Percentiles rank a stretch among this genome's conserved stretches.
These are phyloP conservation scores for Auriscalpium orientale DNA, from an alignment of 768 basidiomycete species.

Conservation along the genomic window DNA sequence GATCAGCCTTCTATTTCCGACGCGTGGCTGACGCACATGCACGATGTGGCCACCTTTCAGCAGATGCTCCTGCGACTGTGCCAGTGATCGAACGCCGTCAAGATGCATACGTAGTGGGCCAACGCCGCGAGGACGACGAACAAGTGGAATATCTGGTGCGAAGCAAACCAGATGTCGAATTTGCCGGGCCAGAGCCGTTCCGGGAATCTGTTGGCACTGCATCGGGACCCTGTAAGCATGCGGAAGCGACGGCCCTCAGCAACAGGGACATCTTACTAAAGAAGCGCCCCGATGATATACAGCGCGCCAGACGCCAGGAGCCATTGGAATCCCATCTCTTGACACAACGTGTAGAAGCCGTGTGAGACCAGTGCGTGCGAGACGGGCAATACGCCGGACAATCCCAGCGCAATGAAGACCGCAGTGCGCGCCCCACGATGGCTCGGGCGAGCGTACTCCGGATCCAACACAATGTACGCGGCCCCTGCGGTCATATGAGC, in stretches of 20 bases:
- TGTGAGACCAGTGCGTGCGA: constrained; percentile 54
- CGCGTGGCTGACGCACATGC: not conserved
- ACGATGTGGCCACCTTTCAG: not conserved
- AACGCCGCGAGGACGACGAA: constrained; percentile 69
- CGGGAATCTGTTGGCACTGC: constrained; percentile 77
- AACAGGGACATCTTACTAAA: constrained; percentile 57
- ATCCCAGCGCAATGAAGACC: constrained; percentile 74
- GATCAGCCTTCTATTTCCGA: not conserved
- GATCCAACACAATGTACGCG: constrained; percentile 70
- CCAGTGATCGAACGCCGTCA: constrained; percentile 52
- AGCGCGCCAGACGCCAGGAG: constrained; percentile 59
- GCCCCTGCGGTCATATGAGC: constrained; percentile 36
- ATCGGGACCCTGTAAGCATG: no score
- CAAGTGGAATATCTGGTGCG: constrained; percentile 88
- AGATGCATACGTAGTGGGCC: constrained; percentile 53
- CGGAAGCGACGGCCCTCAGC: not conserved
- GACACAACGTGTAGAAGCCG: constrained; percentile 45
- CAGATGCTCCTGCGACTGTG: constrained; percentile 25
- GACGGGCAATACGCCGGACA: constrained; percentile 62
- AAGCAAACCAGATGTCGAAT: constrained; percentile 74
- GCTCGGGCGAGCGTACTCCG: constrained; percentile 67
- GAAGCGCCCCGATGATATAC: constrained; percentile 72
- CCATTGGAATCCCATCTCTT: constrained; percentile 67
- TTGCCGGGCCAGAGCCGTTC: constrained; percentile 67
- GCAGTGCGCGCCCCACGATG: constrained; percentile 70